phyloP scores from a whole-genome alignment of 2,329 filamentous ascomycete species.

The Fusarium chuoi region DNA sequence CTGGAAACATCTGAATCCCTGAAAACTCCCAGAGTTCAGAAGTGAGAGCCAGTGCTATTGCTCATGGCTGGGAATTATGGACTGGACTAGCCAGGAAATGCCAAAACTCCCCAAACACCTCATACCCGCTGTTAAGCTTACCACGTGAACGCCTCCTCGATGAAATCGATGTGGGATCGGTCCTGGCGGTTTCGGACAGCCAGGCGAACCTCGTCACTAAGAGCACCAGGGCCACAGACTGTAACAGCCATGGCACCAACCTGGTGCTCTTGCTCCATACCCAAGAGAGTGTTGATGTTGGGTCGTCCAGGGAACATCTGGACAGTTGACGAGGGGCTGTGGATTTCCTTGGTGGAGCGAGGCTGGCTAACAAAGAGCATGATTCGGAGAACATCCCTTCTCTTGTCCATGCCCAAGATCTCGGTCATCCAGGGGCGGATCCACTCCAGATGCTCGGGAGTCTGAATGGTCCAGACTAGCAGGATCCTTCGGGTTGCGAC shows the following conservation, averaged over 20 bases:
- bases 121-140: slow-evolving; percentile 43
- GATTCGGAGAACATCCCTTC: slow-evolving; percentile 78
- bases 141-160: slow-evolving; percentile 80
- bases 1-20: slow-evolving; percentile 12
- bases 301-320: slow-evolving; percentile 87
- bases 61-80: not conserved
- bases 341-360: slow-evolving; percentile 81
- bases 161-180: slow-evolving; percentile 76
- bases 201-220: slow-evolving; percentile 79
- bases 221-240: slow-evolving; percentile 78
- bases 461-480: slow-evolving; percentile 83
- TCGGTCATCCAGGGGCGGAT: slow-evolving; percentile 86
- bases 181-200: slow-evolving; percentile 74
- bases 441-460: slow-evolving; percentile 84
- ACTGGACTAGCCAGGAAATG: slow-evolving; percentile 18
- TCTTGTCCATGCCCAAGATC: slow-evolving; percentile 78
- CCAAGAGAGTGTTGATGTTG: slow-evolving; percentile 77
- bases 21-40: slow-evolving; percentile 1
- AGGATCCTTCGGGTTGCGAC: slow-evolving; percentile 77
- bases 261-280: slow-evolving; percentile 78
- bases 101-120: slow-evolving; percentile 6
- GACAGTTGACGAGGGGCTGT: slow-evolving; percentile 79
- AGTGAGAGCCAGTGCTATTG: not conserved
- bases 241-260: slow-evolving; percentile 78
- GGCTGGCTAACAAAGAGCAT: slow-evolving; percentile 82